Conservation (phyloP, 108 stramenopile genomes). For the Skeletonema potamos region DNA sequence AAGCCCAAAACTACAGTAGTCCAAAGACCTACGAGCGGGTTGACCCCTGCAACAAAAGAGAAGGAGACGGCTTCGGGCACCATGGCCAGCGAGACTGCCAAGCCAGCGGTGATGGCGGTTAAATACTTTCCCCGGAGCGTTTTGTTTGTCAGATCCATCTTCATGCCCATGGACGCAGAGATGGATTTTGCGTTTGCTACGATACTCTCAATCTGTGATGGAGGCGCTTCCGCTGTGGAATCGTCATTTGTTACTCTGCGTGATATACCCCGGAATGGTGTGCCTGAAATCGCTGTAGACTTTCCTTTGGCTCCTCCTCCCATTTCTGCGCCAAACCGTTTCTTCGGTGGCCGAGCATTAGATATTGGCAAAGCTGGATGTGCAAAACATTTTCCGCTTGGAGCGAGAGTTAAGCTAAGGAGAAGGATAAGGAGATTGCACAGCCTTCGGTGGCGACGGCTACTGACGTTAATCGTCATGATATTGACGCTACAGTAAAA, state of each 20-base stretch:
- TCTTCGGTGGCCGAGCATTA: constrained; percentile 13
- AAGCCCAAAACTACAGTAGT: constrained; percentile 87
- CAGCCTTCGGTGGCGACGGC: not conserved
- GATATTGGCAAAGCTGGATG: constrained; percentile 19
- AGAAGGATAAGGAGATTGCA: not conserved
- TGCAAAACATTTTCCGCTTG: constrained; percentile 2
- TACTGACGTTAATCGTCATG: not conserved
- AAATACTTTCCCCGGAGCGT: constrained; percentile 1
- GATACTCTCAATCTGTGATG: constrained; percentile 48
- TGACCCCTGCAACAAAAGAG: constrained; percentile 70
- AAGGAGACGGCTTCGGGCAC: constrained; percentile 81
- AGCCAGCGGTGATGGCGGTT: constrained; percentile 55
- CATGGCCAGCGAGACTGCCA: constrained; percentile 75
- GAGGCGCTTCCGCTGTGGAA: constrained; percentile 10
- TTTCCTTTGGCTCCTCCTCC: constrained; percentile 1
- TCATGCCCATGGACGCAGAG: not conserved
- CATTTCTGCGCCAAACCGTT: not conserved
- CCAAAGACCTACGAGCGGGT: constrained; percentile 81
- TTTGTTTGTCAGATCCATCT: constrained; percentile 11
- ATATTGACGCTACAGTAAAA: not conserved
- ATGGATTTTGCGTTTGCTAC: constrained; percentile 48
- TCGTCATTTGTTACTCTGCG: not conserved
- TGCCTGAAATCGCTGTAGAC: constrained; percentile 8
- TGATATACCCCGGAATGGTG: constrained; percentile 6
- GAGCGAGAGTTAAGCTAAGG: not conserved